Evolutionary conservation across 192 early-diverging fungal genomes (phyloP).

Genomic region (Linnemannia elongata): DNA sequence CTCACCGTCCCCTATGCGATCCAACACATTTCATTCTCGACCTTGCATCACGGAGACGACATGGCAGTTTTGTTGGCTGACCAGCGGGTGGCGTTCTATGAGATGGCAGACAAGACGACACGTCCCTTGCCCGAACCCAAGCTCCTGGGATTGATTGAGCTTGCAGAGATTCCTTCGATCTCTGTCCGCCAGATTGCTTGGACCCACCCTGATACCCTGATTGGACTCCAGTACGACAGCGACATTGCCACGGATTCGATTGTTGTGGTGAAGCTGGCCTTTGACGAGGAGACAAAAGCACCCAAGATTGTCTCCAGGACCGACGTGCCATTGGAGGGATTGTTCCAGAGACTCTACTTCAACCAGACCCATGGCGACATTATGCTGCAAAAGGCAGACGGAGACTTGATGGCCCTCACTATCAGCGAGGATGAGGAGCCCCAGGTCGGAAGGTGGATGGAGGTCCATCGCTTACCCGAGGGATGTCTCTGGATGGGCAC

Average conservation of each 20-base stretch:
- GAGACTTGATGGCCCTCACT: constrained; percentile 25
- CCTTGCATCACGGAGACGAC: constrained; percentile 72
- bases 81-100: constrained; percentile 58
- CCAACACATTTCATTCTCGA: constrained; percentile 74
- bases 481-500: constrained; percentile 57
- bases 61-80: constrained; percentile 81
- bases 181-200: constrained; percentile 78
- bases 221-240: constrained; percentile 68
- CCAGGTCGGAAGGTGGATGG: constrained; percentile 31
- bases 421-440: constrained; percentile 32
- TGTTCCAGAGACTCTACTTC: constrained; percentile 56
- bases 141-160: constrained; percentile 54
- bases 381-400: constrained; percentile 42
- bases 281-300: constrained; percentile 35
- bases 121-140: constrained; percentile 44
- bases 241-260: constrained; percentile 52
- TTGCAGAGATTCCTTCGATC: constrained; percentile 32
- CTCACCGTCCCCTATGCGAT: constrained; percentile 58
- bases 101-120: constrained; percentile 32
- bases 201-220: constrained; percentile 63
- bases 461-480: constrained; percentile 48
- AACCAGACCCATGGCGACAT: constrained; percentile 52
- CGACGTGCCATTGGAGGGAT: constrained; percentile 43
- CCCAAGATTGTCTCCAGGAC: constrained; percentile 29
- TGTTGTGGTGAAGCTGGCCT: constrained; percentile 57